phyloP scores from a whole-genome alignment of 129 eudicot genomes.

The sunflower (Helianthus annuus) region HanXRQr2.0-SUNRISE NC_035442.2:135189937-135190436 shows the following conservation, averaged over 20 bases:
- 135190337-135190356: constrained; percentile 9
- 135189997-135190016: not conserved
- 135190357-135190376: constrained; percentile 21
- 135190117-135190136: constrained; percentile 9
- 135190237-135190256: constrained; percentile 26
- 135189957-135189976: constrained; percentile 1
- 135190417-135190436: constrained; percentile 27
- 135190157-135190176: constrained; percentile 10
- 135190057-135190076: not conserved
- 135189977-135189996: constrained; percentile 1
- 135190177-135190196: constrained; percentile 23
- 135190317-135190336: not conserved
- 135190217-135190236: constrained; percentile 21
- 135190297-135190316: not conserved
- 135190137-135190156: not conserved
- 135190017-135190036: not conserved
- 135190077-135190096: constrained; percentile 8
- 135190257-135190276: constrained; percentile 15
- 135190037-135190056: constrained; percentile 7
- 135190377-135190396: constrained; percentile 18
- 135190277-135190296: not conserved
- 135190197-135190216: constrained; percentile 21
- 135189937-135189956: not conserved
- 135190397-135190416: constrained; percentile 11
- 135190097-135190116: not conserved